Evolutionary conservation across 306 rosid species (phyloP), one percentile per base, ranked within the genome.

Genomic region (Sicyos baderoa): DNA sequence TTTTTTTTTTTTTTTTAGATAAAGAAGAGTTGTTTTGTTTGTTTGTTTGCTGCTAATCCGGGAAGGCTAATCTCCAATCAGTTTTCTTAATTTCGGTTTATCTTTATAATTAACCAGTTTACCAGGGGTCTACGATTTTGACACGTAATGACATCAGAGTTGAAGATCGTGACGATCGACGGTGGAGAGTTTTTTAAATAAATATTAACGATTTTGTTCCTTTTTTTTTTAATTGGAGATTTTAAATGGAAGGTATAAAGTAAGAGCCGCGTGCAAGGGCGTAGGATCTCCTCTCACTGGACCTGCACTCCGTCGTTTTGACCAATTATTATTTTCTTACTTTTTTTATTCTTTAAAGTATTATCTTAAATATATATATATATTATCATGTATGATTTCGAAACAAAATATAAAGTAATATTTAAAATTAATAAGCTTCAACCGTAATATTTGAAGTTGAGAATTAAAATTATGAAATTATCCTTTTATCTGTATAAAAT

Each of bases 21-120:
- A n/a, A 29, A 29, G 35, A 29, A 1, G 35, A 29, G 35, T 29
- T 29, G 35, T 29, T 29, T 29, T 29, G 35, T 29, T 29, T 23
- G 71, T 66, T 66, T 66, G 71, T 66, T 66, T 22, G 71, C 71
- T 7, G 22, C 71, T 47, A 66, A 66, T 47, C 54, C 71, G 55
- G 71, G 55, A 47, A 45, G 71, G 71, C 37, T 66, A 22, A 66
- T 45, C 54, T 66, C 55, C 8, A 65, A 62, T 17, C 22, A 12
- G 47, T 37, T 7, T 62, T 17, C 19, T 0, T 10, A 25, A 25
- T 27, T 9, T 40, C 6, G 19, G 18, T 62, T 29, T 62, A n/a
- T 18, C 3, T 57, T 12, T 1, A n/a, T 62, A 62, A 63, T 62
- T 12, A 45, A 22, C 21, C 21, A 45, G 54, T 13, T 23, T 1